phyloP scores from a whole-genome alignment of 1,139 yeast species.

The Saccharomyces pastorianus region DNA sequence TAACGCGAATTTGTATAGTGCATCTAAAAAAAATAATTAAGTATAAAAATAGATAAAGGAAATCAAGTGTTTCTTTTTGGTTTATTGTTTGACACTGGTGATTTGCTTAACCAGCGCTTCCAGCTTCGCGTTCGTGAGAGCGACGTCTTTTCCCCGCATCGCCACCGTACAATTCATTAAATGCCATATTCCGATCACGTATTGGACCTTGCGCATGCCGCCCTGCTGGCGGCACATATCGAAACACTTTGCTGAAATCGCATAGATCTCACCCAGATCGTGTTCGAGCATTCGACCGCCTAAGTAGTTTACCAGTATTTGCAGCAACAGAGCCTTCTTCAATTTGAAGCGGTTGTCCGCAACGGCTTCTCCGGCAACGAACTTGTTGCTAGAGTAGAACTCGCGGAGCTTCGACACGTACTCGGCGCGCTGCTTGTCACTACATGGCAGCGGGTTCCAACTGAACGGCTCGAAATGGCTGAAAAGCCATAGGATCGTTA shows the following conservation, averaged over 20 bases:
- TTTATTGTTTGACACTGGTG: constrained; percentile 1
- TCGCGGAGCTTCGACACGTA: constrained; percentile 16
- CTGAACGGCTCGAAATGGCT: constrained; percentile 29
- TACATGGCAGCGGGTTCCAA: constrained; percentile 22
- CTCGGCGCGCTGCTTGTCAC: constrained; percentile 16
- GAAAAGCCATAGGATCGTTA: constrained; percentile 24
- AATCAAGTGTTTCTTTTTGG: background rate
- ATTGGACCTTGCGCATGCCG: constrained; percentile 15
- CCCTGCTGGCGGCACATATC: constrained; percentile 20
- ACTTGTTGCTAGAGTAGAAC: constrained; percentile 22
- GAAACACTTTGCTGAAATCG: constrained; percentile 25
- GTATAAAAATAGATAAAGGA: background rate
- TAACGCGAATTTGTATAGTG: constrained; percentile 1
- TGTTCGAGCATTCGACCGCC: constrained; percentile 29
- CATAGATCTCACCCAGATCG: constrained; percentile 21
- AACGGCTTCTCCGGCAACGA: constrained; percentile 2
- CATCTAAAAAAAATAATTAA: background rate
- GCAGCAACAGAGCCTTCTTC: constrained; percentile 24
- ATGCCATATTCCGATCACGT: constrained; percentile 29
- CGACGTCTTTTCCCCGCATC: constrained; percentile 28
- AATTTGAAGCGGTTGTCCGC: constrained; percentile 9
- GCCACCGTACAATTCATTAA: constrained; percentile 27
- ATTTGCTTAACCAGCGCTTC: constrained; percentile 13
- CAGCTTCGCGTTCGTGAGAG: constrained; percentile 23
- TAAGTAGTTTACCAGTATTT: constrained; percentile 24